Evolutionary conservation across 345 rosid species (phyloP).

Genomic region (Camelina hispida): DNA sequence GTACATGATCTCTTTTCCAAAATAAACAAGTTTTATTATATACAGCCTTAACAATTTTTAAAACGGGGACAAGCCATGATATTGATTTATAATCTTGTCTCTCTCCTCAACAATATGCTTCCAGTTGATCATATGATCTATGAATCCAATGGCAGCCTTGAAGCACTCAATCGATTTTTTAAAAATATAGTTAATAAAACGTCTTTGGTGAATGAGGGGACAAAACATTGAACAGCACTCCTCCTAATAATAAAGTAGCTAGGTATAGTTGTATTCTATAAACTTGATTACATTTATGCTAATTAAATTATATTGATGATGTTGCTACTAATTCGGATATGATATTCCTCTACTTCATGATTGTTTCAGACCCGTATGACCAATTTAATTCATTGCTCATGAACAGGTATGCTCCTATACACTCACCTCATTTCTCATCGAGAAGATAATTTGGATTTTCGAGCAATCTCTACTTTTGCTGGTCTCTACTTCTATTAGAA

Average conservation of each 20-base stretch:
- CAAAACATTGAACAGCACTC: conserved; percentile 30
- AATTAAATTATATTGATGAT: background rate
- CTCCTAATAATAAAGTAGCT: background rate
- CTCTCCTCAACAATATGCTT: conserved; percentile 9
- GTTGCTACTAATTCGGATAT: no score
- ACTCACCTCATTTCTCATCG: background rate
- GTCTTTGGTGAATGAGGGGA: background rate
- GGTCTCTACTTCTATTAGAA: background rate
- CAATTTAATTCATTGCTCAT: background rate
- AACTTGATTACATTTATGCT: no score
- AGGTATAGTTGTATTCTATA: background rate
- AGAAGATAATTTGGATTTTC: background rate
- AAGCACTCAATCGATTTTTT: background rate
- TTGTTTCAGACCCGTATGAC: background rate
- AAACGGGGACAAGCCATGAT: background rate
- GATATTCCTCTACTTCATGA: conserved; percentile 1
- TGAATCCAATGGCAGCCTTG: conserved; percentile 32
- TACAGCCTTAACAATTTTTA: background rate
- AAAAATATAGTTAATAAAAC: background rate
- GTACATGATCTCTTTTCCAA: background rate
- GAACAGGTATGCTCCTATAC: background rate
- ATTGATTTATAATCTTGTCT: conserved; percentile 7
- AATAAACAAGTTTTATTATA: background rate
- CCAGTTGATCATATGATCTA: conserved; percentile 24
- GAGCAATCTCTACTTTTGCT: background rate